A percentile compares a stretch with the other conserved stretches of the same genome.
Evolutionary conservation across 106 monocot genomes (phyloP).

Genomic region (Acorus calamus): DNA sequence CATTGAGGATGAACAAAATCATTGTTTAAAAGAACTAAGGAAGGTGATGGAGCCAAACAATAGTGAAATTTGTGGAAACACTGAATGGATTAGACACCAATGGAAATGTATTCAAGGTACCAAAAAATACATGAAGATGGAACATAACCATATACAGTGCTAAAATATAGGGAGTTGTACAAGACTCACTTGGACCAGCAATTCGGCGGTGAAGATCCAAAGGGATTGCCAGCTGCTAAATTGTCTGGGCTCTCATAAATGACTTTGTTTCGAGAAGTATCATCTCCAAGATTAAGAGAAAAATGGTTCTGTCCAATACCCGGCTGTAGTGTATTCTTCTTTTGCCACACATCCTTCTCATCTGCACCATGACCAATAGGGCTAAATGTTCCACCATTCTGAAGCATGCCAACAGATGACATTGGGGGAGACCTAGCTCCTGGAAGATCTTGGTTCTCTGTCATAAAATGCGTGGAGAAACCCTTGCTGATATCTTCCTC

Average conservation of each 20-base stretch:
- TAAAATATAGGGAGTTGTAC: too few relatives aligned
- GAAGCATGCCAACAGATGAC: constrained; percentile 8
- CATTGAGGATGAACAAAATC: too few relatives aligned
- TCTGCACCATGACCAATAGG: constrained; percentile 18
- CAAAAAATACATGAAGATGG: too few relatives aligned
- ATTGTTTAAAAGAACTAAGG: too few relatives aligned
- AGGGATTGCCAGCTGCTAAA: constrained; percentile 19
- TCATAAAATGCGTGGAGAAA: constrained; percentile 14
- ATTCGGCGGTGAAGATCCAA: constrained; percentile 29
- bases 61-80: too few relatives aligned
- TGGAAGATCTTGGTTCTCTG: constrained; percentile 16
- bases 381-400: constrained; percentile 25
- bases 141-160: too few relatives aligned
- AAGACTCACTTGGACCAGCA: constrained; percentile 75
- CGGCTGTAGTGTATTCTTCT: constrained; percentile 26
- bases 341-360: constrained; percentile 23
- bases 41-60: too few relatives aligned
- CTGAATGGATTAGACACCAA: too few relatives aligned
- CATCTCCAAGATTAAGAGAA: constrained; percentile 32
- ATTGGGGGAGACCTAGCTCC: constrained; percentile 10
- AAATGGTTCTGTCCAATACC: constrained; percentile 33
- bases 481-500: constrained; percentile 23
- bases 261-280: constrained; percentile 15
- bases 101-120: too few relatives aligned
- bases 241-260: constrained; percentile 17